Base-by-base conservation (phyloP, 2,329 filamentous ascomycete species). In the Aureobasidium sp. region DNA sequence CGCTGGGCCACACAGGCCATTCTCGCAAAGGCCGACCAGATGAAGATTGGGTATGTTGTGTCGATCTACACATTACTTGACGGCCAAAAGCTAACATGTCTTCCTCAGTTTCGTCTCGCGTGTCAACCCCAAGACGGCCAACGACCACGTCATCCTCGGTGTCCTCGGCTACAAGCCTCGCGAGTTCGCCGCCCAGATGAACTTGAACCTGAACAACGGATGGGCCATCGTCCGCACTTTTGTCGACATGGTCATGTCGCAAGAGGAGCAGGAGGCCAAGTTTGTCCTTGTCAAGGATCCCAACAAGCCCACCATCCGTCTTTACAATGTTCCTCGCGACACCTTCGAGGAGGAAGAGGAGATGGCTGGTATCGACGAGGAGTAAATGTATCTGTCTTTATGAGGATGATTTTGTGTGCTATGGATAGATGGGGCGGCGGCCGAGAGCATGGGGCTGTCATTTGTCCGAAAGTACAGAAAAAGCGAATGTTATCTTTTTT, bases 221-320 rank as follows among this genome's bases (percentile, higher is more conserved):
- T 98, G 93, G 93, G 93, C 93, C 71, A 97, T 98, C 61, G 93
- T 98, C 56, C 88, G 93, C 61, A 98, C 93, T 47, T 96, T 98
- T 66, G 88, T 89, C 63, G 93, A 98, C 72, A 94, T 97, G 86
- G 86, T 85, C 64, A 79, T 90, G 63, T 81, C 84, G 70, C 81
- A 84, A 71, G 78, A 83, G 41, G 37, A 51, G 27, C 16, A 41
- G 12, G 67, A 69, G 44, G 86, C 85, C 71, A 90, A 90, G 75
- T 93, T 87, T 63, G 84, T 93, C 17, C 74, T 84, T 22, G 78
- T 84, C 65, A 84, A 85, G 84, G 93, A 98, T 71, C 93, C 93
- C 56, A 98, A 98, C 79, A 97, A 96, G 84, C 82, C 86, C 55
- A 88, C 96, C 59, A 82, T 98, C 60, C 84, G 93, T 59, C 74